Evolutionary conservation across 1,284 basidiomycete genomes (phyloP).

Genomic region (Ustilago xerochloae): DNA sequence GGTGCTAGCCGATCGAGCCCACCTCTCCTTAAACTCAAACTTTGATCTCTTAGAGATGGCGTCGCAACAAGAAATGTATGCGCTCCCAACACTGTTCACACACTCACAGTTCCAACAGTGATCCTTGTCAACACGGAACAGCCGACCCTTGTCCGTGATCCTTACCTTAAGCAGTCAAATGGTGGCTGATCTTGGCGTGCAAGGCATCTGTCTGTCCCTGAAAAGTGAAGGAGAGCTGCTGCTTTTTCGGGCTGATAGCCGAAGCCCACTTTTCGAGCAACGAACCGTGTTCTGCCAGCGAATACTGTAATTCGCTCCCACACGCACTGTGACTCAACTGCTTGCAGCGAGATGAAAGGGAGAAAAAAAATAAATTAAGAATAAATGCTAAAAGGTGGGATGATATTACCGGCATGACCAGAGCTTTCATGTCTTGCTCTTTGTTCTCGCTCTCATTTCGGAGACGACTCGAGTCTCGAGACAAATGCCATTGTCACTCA

Average conservation of each 20-base stretch:
- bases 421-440: not conserved
- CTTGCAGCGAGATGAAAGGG: not conserved
- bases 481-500: not conserved
- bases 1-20: constrained; percentile 1
- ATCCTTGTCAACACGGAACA: not conserved
- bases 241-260: not conserved
- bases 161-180: not conserved
- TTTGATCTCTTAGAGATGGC: not conserved
- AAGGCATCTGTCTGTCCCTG: not conserved
- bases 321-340: constrained; percentile 3
- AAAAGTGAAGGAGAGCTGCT: not conserved
- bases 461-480: not conserved
- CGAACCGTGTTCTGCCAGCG: constrained; percentile 1
- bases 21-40: not conserved
- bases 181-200: not conserved
- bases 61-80: not conserved
- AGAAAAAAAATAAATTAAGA: not conserved
- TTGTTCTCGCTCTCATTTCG: not conserved
- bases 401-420: not conserved
- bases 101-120: not conserved
- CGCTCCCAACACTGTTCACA: not conserved
- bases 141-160: not conserved
- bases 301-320: not conserved
- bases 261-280: too few relatives aligned
- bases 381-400: not conserved